Conservation (phyloP, 345 rosid species). For the Gossypium turneri region DNA sequence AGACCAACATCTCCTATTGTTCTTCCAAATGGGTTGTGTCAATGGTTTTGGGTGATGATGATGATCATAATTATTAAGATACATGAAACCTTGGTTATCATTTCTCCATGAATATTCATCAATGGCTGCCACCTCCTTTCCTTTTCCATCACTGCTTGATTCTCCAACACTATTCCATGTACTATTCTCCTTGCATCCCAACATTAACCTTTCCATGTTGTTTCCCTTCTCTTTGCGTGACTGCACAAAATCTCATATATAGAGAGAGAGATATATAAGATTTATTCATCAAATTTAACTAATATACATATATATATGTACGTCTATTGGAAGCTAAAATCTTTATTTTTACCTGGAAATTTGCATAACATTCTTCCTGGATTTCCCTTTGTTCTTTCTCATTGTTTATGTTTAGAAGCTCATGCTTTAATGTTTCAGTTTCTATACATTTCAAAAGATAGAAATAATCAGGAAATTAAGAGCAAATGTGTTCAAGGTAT, state of each 20-base stretch:
- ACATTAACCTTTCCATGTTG: neutral
- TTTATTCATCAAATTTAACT: neutral
- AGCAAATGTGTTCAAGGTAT: neutral
- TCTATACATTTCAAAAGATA: conserved; percentile 1
- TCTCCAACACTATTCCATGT: neutral
- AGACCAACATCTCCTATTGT: conserved; percentile 27
- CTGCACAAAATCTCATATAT: neutral
- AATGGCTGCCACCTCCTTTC: neutral
- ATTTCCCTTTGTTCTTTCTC: neutral
- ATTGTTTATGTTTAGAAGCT: conserved; percentile 12
- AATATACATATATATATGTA: neutral
- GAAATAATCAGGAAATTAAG: neutral
- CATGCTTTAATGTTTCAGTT: conserved; percentile 19
- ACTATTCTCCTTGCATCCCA: neutral
- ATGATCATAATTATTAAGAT: neutral
- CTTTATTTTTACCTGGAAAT: conserved; percentile 7
- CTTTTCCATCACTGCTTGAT: neutral
- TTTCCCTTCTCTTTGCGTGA: neutral
- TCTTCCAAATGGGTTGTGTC: conserved; percentile 15
- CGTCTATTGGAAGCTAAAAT: neutral
- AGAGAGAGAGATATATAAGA: neutral
- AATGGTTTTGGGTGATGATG: neutral
- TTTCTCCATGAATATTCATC: neutral
- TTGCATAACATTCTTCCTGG: neutral
- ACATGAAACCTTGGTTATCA: neutral